Conservation (phyloP, 805 yeast species). For the Candida namnaoensis region DNA sequence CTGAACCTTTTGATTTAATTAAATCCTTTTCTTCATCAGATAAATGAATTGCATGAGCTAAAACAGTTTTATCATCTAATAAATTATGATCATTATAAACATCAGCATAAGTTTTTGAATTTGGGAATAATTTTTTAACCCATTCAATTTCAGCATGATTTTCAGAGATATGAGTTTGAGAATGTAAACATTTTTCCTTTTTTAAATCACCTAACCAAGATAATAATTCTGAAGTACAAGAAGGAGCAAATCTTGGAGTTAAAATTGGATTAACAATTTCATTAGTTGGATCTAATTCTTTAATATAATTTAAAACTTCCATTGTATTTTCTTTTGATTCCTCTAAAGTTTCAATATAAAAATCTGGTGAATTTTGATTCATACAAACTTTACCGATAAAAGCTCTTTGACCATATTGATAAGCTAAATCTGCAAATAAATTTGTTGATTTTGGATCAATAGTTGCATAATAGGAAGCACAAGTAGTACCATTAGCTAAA, state of each 20-base stretch:
- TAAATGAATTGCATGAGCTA: slow-evolving; percentile 87
- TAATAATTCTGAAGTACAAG: slow-evolving; percentile 62
- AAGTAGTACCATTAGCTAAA: slow-evolving; percentile 76
- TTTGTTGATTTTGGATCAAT: slow-evolving; percentile 73
- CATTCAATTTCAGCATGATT: slow-evolving; percentile 66
- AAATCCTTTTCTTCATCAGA: slow-evolving; percentile 52
- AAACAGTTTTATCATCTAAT: slow-evolving; percentile 55
- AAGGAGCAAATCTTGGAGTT: slow-evolving; percentile 93
- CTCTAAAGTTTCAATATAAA: slow-evolving; percentile 49
- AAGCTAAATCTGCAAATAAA: slow-evolving; percentile 63
- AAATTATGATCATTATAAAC: slow-evolving; percentile 65
- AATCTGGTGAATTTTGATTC: slow-evolving; percentile 76
- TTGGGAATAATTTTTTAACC: slow-evolving; percentile 69
- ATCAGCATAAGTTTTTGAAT: slow-evolving; percentile 56
- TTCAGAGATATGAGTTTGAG: slow-evolving; percentile 91
- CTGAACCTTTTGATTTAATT: slow-evolving; percentile 46
- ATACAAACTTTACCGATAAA: slow-evolving; percentile 91
- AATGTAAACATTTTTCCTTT: slow-evolving; percentile 41
- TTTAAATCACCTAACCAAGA: slow-evolving; percentile 53
- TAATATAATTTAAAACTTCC: slow-evolving; percentile 48
- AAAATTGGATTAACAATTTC: slow-evolving; percentile 61
- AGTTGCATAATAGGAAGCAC: slow-evolving; percentile 88
- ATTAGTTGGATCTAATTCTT: slow-evolving; percentile 40
- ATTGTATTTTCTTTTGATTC: slow-evolving; percentile 47
- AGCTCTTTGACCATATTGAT: slow-evolving; percentile 73